Evolutionary conservation across 257 asterid species (phyloP).

Genomic region (Catharanthus roseus): DNA sequence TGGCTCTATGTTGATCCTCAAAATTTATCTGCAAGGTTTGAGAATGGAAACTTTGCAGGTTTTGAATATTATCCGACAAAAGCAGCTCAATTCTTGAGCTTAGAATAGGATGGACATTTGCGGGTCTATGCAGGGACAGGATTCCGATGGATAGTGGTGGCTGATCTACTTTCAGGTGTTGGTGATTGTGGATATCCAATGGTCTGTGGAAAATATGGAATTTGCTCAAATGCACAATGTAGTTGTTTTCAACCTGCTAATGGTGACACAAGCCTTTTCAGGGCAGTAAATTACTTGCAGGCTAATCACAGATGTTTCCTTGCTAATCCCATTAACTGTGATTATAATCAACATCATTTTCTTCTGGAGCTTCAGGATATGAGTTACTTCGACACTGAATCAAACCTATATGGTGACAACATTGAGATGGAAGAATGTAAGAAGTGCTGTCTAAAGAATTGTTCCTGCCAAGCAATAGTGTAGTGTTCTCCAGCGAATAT

Average conservation of each 20-base stretch:
- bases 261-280: constrained; percentile 2
- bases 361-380: constrained; percentile 15
- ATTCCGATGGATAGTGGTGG: background rate
- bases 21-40: background rate
- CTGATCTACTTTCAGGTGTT: background rate
- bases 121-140: background rate
- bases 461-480: constrained; percentile 24
- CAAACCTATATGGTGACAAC: background rate
- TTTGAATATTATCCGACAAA: background rate
- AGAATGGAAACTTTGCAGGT: constrained; percentile 11
- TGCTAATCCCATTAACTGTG: constrained; percentile 8
- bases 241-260: constrained; percentile 7
- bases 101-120: constrained; percentile 5
- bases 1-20: background rate
- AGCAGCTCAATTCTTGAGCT: background rate
- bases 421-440: constrained; percentile 16
- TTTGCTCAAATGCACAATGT: constrained; percentile 1
- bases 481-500: background rate
- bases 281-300: background rate
- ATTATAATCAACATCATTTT: background rate
- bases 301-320: constrained; percentile 16
- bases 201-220: constrained; percentile 7
- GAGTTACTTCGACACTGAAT: constrained; percentile 7
- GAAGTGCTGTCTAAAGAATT: constrained; percentile 8
- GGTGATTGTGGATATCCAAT: background rate